A percentile compares a stretch with the other conserved stretches of the same genome.
Evolutionary conservation across 805 yeast species (phyloP).

Genomic region (Maudiozyma barnettii): DNA sequence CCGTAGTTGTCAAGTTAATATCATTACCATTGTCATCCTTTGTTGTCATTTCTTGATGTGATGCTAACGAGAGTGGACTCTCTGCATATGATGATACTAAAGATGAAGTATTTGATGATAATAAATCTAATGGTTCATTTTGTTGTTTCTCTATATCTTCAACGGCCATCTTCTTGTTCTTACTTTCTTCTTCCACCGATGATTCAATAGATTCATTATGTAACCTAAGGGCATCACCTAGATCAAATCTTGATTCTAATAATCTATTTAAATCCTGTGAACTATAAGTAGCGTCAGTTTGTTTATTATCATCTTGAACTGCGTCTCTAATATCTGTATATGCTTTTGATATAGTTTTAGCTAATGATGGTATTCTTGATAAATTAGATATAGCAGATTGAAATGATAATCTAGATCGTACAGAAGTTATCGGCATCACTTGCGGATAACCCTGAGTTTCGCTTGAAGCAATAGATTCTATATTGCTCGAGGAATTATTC

Average conservation of each 20-base stretch:
- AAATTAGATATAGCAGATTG: not conserved
- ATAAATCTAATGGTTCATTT: not conserved
- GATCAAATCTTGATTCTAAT: constrained; percentile 19
- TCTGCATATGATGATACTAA: not conserved
- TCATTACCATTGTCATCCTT: not conserved
- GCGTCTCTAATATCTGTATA: constrained; percentile 14
- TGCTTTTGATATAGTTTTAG: constrained; percentile 9
- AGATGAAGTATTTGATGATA: not conserved
- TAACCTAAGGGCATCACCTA: constrained; percentile 26
- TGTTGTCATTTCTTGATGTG: not conserved
- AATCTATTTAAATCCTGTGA: constrained; percentile 11
- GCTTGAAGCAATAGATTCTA: not conserved
- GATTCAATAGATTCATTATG: not conserved
- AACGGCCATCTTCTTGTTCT: not conserved
- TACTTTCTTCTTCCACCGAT: not conserved
- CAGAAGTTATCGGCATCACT: not conserved
- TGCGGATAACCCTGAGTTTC: not conserved
- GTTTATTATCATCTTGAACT: constrained; percentile 19
- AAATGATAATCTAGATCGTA: not conserved
- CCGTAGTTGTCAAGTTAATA: not conserved
- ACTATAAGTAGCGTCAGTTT: constrained; percentile 7
- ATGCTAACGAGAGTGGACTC: not conserved
- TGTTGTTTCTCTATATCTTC: too few relatives aligned
- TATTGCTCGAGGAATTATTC: not conserved
- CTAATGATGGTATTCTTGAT: constrained; percentile 4